Conservation (phyloP, 208 protist species). For the Leishmania gerbilli region DNA sequence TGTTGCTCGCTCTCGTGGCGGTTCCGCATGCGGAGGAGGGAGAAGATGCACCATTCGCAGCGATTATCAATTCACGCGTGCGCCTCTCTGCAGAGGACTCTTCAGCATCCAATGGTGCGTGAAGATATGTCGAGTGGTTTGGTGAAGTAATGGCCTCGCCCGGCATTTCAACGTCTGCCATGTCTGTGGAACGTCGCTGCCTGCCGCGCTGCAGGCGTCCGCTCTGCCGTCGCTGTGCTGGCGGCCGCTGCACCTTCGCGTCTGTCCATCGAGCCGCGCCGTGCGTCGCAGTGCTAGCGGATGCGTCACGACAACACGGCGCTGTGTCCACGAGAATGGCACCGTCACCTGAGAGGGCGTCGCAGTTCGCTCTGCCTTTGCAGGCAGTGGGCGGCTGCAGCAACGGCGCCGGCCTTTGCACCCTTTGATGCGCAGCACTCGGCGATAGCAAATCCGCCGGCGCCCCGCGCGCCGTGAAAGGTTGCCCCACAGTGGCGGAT, state of each 20-base stretch:
- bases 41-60: not conserved
- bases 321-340: not conserved
- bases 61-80: not conserved
- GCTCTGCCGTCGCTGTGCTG: slow-evolving; percentile 7
- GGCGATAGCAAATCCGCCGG: not conserved
- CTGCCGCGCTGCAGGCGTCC: slow-evolving; percentile 1
- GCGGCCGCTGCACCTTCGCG: not conserved
- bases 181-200: slow-evolving; percentile 20
- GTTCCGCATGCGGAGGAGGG: not conserved
- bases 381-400: not conserved
- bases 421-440: not conserved
- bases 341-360: not conserved
- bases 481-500: not conserved
- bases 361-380: not conserved
- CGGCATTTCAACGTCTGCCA: slow-evolving; percentile 22
- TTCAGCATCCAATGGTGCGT: not conserved
- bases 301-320: not conserved
- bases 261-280: slow-evolving; percentile 5
- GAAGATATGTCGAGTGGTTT: not conserved
- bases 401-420: not conserved
- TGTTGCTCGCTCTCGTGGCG: not conserved
- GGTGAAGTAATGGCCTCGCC: not conserved
- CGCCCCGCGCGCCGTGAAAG: not conserved
- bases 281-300: not conserved
- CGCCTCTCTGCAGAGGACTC: not conserved